These are phyloP conservation scores for Colletotrichum coccodes DNA, from an alignment of 2,329 filamentous ascomycete genomes.

Conservation along the genomic window DNA sequence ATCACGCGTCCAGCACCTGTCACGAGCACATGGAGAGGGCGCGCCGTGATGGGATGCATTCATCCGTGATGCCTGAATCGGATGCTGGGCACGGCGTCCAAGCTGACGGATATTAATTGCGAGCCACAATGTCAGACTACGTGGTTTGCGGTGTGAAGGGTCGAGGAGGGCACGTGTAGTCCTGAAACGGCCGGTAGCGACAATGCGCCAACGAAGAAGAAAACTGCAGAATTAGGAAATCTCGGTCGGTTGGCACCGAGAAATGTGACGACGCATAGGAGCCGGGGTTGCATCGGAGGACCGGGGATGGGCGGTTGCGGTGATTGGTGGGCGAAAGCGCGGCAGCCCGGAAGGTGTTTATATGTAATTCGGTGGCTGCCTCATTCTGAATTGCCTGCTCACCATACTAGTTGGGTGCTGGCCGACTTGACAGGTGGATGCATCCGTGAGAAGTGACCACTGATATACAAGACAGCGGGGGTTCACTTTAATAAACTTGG, in stretches of 20 bases:
- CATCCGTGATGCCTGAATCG: constrained; percentile 29
- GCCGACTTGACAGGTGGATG: background rate
- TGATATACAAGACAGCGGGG: background rate
- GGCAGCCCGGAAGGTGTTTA: background rate
- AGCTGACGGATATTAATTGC: constrained; percentile 2
- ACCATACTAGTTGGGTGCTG: background rate
- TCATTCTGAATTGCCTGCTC: background rate
- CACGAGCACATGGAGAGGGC: constrained; percentile 7
- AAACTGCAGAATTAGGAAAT: constrained; percentile 29
- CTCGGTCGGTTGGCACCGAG: constrained; percentile 26
- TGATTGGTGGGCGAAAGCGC: constrained; percentile 10
- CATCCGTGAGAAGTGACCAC: no score
- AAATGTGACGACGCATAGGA: constrained; percentile 15
- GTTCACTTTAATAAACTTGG: background rate
- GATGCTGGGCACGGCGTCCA: background rate
- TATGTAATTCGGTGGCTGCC: background rate
- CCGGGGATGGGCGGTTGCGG: background rate
- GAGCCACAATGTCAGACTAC: background rate
- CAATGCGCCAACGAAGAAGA: background rate
- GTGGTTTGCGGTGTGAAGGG: background rate
- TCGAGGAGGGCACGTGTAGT: background rate
- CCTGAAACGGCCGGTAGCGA: constrained; percentile 5
- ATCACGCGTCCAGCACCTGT: background rate
- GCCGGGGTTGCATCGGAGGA: constrained; percentile 16
- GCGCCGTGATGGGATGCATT: constrained; percentile 22